phyloP scores from a whole-genome alignment of 2,329 filamentous ascomycete species.

The Parastagonospora nodorum region DNA sequence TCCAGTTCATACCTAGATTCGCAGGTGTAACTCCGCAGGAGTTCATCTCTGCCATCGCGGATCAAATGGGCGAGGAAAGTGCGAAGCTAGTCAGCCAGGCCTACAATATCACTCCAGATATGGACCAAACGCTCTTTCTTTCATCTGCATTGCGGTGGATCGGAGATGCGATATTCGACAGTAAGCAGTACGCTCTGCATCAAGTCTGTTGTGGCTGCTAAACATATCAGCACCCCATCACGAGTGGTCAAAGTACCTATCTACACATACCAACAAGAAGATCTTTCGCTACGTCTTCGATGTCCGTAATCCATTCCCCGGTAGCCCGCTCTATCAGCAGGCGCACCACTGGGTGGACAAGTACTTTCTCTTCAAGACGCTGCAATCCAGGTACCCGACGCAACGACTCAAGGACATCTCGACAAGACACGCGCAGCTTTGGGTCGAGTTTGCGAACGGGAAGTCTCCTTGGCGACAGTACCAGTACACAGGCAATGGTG shows the following conservation, averaged over 20 bases:
- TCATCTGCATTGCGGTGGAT: constrained; percentile 48
- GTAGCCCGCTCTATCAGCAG: constrained; percentile 15
- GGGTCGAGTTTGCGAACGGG: constrained; percentile 28
- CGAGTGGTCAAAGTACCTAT: constrained; percentile 11
- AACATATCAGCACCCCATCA: constrained; percentile 21
- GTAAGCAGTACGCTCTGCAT: constrained; percentile 8
- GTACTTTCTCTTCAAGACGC: constrained; percentile 32
- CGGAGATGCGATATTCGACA: constrained; percentile 52
- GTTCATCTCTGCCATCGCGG: constrained; percentile 29
- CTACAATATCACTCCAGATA: constrained; percentile 45
- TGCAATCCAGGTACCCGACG: constrained; percentile 21
- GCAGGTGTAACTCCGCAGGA: constrained; percentile 9
- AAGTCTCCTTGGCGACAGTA: constrained; percentile 24
- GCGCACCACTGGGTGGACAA: constrained; percentile 39
- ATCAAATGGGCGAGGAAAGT: constrained; percentile 14
- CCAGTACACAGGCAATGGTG: constrained; percentile 6
- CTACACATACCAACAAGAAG: constrained; percentile 15
- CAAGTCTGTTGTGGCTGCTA: not conserved
- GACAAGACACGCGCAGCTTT: constrained; percentile 23
- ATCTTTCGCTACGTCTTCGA: constrained; percentile 36
- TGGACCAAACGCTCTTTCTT: constrained; percentile 46
- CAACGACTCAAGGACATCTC: constrained; percentile 21
- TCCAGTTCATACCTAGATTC: not conserved
- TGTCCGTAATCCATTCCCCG: constrained; percentile 33
- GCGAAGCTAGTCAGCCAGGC: constrained; percentile 26